Percentiles rank a stretch among this genome's conserved stretches.
Conservation (phyloP, 2,329 filamentous ascomycete species). For the Lojkania enalia region DNA sequence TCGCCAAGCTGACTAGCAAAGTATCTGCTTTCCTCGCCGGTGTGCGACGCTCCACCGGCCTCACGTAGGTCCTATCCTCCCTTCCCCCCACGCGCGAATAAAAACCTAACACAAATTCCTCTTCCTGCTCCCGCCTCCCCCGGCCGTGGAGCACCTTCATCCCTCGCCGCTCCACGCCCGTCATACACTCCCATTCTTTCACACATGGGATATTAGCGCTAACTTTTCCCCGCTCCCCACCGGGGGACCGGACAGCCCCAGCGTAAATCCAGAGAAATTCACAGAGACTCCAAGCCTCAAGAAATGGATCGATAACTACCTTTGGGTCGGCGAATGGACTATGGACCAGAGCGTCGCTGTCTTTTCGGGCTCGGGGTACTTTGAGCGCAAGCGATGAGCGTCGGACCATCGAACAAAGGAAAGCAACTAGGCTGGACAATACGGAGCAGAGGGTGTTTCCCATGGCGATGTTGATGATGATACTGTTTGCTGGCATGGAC, state of each 20-base stretch:
- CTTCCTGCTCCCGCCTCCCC: constrained; percentile 46
- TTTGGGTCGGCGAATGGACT: constrained; percentile 93
- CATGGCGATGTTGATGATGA: too few relatives aligned
- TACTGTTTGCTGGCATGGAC: too few relatives aligned
- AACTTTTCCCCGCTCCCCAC: constrained; percentile 47
- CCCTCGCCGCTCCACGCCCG: constrained; percentile 27
- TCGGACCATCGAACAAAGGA: background rate
- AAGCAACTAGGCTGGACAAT: too few relatives aligned
- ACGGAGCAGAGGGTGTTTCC: too few relatives aligned
- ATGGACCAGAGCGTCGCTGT: constrained; percentile 97
- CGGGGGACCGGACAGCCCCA: constrained; percentile 61
- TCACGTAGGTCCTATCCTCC: constrained; percentile 72
- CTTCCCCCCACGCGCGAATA: constrained; percentile 17
- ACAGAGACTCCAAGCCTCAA: constrained; percentile 81
- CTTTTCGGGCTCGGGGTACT: constrained; percentile 84
- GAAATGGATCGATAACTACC: constrained; percentile 90
- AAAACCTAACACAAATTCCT: constrained; percentile 9
- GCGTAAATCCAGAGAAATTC: constrained; percentile 85
- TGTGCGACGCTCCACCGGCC: constrained; percentile 93
- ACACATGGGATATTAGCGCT: constrained; percentile 36
- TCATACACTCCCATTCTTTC: background rate
- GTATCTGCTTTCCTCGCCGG: constrained; percentile 96
- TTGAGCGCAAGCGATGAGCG: constrained; percentile 74
- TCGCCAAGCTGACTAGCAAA: constrained; percentile 44
- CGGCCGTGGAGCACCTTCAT: too few relatives aligned